Conservation (phyloP, 2,329 filamentous ascomycete species). For the Fonsecaea monophora region DNA sequence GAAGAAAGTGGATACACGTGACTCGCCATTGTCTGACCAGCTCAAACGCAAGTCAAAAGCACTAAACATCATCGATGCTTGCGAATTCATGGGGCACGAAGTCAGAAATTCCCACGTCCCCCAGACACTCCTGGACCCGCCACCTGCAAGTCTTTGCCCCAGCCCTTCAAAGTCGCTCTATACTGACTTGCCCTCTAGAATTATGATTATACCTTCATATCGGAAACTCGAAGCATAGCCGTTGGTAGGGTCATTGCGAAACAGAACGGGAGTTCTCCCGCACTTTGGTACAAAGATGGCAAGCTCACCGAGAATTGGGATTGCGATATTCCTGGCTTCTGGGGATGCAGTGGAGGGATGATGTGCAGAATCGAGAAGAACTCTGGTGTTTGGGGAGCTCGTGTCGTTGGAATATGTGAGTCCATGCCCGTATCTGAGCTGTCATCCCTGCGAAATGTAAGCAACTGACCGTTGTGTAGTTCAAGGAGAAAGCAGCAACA, state of each 20-base stretch:
- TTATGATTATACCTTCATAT: not conserved
- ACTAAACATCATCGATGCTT: not conserved
- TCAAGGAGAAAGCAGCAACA: not conserved
- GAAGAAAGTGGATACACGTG: not conserved
- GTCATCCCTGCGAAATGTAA: not conserved
- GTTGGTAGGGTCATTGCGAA: not conserved
- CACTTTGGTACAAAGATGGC: not conserved
- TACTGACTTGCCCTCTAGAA: not conserved
- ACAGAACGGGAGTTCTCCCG: not conserved
- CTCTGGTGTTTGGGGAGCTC: not conserved
- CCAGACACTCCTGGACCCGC: not conserved
- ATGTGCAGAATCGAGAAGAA: conserved; percentile 3
- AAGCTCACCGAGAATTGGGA: not conserved
- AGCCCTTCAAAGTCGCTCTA: not conserved
- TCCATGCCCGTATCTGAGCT: not conserved
- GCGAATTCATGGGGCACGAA: not conserved
- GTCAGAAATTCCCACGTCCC: not conserved
- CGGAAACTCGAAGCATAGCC: not conserved
- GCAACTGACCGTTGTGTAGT: not conserved
- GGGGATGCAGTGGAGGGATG: not conserved
- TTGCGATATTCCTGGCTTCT: conserved; percentile 1
- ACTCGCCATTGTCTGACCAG: not conserved
- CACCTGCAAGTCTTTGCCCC: not conserved
- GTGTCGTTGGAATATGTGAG: not conserved
- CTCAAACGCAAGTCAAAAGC: not conserved